Base-by-base conservation (phyloP, 768 basidiomycete species). In the Glaciozyma antarctica region DNA sequence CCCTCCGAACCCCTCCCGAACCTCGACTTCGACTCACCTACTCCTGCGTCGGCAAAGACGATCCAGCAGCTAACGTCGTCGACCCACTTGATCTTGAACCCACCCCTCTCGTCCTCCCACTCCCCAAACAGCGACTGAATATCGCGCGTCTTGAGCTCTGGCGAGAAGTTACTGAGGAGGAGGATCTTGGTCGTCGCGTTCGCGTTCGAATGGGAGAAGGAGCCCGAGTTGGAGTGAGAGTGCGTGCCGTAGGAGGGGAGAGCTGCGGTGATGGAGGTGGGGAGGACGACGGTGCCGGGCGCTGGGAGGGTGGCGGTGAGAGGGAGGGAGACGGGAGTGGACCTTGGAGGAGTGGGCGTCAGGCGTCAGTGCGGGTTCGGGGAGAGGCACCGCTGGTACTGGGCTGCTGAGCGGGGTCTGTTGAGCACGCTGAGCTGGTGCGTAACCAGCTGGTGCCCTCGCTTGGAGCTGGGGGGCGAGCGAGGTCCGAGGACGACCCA, bases 1-100 rank as follows among this genome's bases (percentile, higher is more conserved):
- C 15, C n/a, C 2, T 26, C 24, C 26, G 24, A 28, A 24, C 55
- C 38, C 38, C 55, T 7, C 55, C 43, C 32, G 21, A 54, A 34
- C 8, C 15, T 21, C 1, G 26, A 57, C 17, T 3, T 19, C 7
- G 58, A 82, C 93, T 81, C 75, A 97, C 95, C 94, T 52, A 87
- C 81, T 56, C 82, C 80, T 62, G 95, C 85, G 78, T 98, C 95
- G 69, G 84, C 83, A 76, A 99, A 99, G 62, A 99, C 95, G 71
- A 95, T 87, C 72, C 93, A 79, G 48, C 94, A 87, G 75, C 88
- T 93, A 45, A 90, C 91, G 78, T 99, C 95, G 77, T 99, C 93
- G 73, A 85, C 83, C 95, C 95, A 99, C 77, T 99, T 99, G 76
- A 99, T 93, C 82, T 93, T 91, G 81, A 94, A 95, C 28, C 95